These are phyloP conservation scores for Coniochaeta prunicola DNA, from an alignment of 2,329 filamentous ascomycete genomes.

Conservation along the genomic window DNA sequence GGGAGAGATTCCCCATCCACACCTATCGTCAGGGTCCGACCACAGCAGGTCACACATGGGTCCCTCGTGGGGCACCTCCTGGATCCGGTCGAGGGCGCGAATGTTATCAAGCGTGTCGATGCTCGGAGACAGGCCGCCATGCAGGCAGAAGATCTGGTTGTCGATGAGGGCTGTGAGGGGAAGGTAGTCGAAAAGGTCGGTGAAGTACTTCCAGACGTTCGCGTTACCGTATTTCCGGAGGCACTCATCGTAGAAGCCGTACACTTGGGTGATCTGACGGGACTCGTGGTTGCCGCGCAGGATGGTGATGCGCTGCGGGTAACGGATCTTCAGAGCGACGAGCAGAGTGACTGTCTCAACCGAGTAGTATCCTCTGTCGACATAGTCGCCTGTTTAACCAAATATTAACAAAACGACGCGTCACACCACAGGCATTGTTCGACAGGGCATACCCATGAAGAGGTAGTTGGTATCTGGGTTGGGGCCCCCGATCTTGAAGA, in stretches of 20 bases:
- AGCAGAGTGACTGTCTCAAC: constrained; percentile 97
- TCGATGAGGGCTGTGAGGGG: constrained; percentile 96
- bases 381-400: constrained; percentile 72
- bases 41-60: constrained; percentile 97
- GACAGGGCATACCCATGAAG: constrained; percentile 71
- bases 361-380: constrained; percentile 97
- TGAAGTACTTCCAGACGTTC: constrained; percentile 99
- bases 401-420: background rate
- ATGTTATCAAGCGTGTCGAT: constrained; percentile 97
- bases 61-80: constrained; percentile 96
- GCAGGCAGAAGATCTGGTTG: constrained; percentile 98
- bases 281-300: constrained; percentile 99
- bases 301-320: constrained; percentile 95
- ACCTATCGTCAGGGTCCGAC: constrained; percentile 96
- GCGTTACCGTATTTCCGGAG: constrained; percentile 98
- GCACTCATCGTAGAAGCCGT: constrained; percentile 99
- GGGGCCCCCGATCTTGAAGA: constrained; percentile 97
- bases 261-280: constrained; percentile 97
- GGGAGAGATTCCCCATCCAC: constrained; percentile 92
- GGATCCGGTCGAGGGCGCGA: constrained; percentile 86
- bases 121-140: constrained; percentile 92
- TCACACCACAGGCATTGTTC: background rate
- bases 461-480: constrained; percentile 99
- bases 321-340: constrained; percentile 95
- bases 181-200: constrained; percentile 97